These are phyloP conservation scores for Schoenoplectus tabernaemontani DNA, from an alignment of 202 grass and related monocot species.

Conservation along the genomic window DNA sequence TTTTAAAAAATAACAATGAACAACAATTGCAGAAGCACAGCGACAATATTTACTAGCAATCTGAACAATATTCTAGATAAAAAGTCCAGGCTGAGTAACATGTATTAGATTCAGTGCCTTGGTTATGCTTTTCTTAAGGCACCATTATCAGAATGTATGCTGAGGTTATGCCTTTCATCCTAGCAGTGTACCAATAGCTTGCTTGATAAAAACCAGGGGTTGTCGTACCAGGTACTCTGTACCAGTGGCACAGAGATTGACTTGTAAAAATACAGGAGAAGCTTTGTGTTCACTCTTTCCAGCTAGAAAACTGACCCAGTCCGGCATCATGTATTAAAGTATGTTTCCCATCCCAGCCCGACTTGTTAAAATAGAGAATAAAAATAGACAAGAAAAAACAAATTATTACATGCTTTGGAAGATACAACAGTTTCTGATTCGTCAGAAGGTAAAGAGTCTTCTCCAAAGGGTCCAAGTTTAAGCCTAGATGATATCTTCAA, in stretches of 20 bases:
- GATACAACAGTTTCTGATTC: conserved; percentile 69
- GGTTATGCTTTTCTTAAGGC: neutral
- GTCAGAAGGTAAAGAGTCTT: conserved; percentile 52
- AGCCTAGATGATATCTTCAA: conserved; percentile 62
- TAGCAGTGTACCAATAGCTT: neutral
- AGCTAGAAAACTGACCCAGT: neutral
- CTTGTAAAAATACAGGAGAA: neutral
- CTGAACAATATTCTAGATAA: neutral
- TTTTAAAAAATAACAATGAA: conserved; percentile 25
- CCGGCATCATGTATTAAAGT: neutral
- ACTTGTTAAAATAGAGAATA: neutral
- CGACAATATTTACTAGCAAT: neutral
- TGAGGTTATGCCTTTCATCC: neutral
- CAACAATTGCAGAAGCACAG: conserved; percentile 5
- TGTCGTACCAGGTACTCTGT: too few relatives aligned
- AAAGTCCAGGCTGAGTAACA: neutral
- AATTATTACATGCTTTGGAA: conserved; percentile 47
- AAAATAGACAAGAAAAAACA: conserved; percentile 21
- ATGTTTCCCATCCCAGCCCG: neutral
- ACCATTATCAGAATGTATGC: neutral
- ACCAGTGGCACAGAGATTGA: neutral
- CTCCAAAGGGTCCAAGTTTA: conserved; percentile 78
- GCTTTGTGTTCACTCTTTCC: neutral
- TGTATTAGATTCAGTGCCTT: neutral
- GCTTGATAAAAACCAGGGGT: neutral